These are phyloP conservation scores for Beauveria australis DNA, from an alignment of 2,329 filamentous ascomycete species.

Conservation along the genomic window DNA sequence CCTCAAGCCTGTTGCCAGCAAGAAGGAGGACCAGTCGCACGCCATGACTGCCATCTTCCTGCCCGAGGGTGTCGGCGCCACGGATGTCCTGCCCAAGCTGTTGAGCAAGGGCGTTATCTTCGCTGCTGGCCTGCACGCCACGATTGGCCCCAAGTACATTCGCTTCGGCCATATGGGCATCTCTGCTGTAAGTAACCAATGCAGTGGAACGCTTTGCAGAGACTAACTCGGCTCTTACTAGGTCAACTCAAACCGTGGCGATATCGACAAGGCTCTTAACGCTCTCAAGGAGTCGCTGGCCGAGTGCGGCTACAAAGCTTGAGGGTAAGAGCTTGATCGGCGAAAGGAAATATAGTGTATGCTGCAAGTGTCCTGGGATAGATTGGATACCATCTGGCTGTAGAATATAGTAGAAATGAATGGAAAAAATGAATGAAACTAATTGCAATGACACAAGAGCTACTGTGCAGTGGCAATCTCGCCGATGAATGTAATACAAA, in stretches of 20 bases:
- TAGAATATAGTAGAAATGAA: background rate
- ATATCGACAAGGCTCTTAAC: slow-evolving; percentile 77
- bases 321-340: background rate
- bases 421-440: background rate
- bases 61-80: slow-evolving; percentile 70
- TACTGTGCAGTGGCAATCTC: background rate
- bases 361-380: background rate
- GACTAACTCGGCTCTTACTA: slow-evolving; percentile 15
- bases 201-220: background rate
- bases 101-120: slow-evolving; percentile 86
- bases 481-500: background rate
- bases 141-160: slow-evolving; percentile 88
- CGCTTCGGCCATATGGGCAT: slow-evolving; percentile 98
- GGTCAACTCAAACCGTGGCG: slow-evolving; percentile 67
- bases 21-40: slow-evolving; percentile 87
- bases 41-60: slow-evolving; percentile 98
- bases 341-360: background rate
- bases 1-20: slow-evolving; percentile 75
- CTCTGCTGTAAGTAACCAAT: slow-evolving; percentile 54
- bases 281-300: slow-evolving; percentile 66
- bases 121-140: slow-evolving; percentile 91
- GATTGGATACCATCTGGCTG: background rate
- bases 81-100: slow-evolving; percentile 78
- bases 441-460: background rate
- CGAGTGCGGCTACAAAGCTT: slow-evolving; percentile 56